These are phyloP conservation scores for Isatis lusitanica DNA, from an alignment of 441 rosid genomes.

Conservation along the genomic window DNA sequence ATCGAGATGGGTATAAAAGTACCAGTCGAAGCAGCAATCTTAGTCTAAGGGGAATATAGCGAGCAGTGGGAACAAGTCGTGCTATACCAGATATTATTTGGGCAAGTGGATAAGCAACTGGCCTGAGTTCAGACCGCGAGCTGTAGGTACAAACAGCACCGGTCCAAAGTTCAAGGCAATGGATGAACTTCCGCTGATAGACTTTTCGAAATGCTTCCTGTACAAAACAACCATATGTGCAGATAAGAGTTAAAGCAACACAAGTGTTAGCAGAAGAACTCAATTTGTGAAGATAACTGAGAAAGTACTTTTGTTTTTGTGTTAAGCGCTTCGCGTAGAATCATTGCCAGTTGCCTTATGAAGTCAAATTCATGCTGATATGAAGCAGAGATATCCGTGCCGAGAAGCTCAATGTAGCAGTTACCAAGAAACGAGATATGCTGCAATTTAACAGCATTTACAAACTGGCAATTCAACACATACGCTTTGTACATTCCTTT, in stretches of 20 bases:
- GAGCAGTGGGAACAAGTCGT: conserved; percentile 87
- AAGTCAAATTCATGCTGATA: conserved; percentile 93
- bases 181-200: conserved; percentile 93
- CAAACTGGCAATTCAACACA: conserved; percentile 83
- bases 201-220: conserved; percentile 92
- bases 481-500: conserved; percentile 93
- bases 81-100: conserved; percentile 91
- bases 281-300: not conserved
- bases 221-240: conserved; percentile 19
- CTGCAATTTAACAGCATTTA: conserved; percentile 74
- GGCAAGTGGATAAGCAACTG: conserved; percentile 87
- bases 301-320: conserved; percentile 78
- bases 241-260: not conserved
- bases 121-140: conserved; percentile 71
- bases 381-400: conserved; percentile 80
- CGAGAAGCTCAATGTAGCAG: conserved; percentile 79
- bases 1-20: conserved; percentile 85
- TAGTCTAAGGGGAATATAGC: conserved; percentile 87
- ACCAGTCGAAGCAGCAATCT: conserved; percentile 77
- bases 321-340: conserved; percentile 81
- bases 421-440: conserved; percentile 86
- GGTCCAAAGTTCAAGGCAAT: conserved; percentile 97
- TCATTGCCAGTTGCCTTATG: conserved; percentile 83
- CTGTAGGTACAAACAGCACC: conserved; percentile 80
- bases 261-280: not conserved